Conservation (phyloP, 2,329 filamentous ascomycete genomes). For the Calonectria leucothoes region DNA sequence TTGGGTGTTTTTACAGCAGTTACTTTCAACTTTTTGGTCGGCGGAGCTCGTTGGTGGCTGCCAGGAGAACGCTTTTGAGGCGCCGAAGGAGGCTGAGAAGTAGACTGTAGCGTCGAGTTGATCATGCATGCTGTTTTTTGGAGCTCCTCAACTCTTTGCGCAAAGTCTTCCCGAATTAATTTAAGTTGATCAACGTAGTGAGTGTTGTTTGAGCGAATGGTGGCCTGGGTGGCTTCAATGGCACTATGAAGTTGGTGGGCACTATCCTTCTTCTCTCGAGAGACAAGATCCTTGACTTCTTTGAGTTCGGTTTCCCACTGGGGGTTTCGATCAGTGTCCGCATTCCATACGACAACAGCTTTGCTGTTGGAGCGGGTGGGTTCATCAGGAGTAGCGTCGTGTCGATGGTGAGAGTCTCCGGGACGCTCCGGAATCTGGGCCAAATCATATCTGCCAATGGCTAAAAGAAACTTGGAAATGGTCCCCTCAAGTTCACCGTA, state of each 20-base stretch:
- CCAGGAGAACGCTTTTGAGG: not conserved
- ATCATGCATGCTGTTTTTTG: not conserved
- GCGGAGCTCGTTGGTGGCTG: not conserved
- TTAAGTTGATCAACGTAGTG: not conserved
- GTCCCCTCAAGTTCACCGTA: not conserved
- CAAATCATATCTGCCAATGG: not conserved
- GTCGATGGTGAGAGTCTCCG: not conserved
- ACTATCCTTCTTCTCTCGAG: not conserved
- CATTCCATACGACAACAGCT: not conserved
- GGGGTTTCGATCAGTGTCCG: no score
- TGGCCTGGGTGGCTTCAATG: not conserved
- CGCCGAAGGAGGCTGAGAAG: not conserved
- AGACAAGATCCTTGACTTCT: no score
- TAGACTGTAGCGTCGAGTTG: not conserved
- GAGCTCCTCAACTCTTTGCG: not conserved
- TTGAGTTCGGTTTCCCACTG: not conserved
- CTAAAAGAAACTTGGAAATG: not conserved
- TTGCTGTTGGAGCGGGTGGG: not conserved
- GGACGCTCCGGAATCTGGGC: not conserved
- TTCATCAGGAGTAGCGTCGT: not conserved
- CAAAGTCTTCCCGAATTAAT: not conserved
- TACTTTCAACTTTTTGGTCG: not conserved
- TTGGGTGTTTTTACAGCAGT: not conserved
- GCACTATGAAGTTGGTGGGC: no score
- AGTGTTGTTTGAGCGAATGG: not conserved